Percentiles rank a stretch among this genome's conserved stretches.
phyloP scores from a whole-genome alignment of 2,329 filamentous ascomycete species.

The Neofusicoccum parvum region DNA sequence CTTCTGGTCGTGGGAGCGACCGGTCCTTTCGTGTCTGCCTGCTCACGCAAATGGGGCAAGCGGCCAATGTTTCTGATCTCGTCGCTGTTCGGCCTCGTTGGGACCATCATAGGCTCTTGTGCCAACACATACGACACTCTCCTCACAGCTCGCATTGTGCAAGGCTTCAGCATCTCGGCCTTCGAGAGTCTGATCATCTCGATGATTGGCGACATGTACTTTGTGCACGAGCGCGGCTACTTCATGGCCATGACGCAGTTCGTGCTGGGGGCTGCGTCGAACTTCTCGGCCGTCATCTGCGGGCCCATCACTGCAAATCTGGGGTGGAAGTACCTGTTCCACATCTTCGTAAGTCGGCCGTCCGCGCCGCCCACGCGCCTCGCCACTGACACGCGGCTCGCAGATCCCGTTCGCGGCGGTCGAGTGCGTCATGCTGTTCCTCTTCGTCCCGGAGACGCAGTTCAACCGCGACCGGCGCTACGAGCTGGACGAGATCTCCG shows the following conservation, averaged over 20 bases:
- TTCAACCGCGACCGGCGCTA: conserved; percentile 45
- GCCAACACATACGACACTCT: conserved; percentile 53
- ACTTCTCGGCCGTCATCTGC: conserved; percentile 2
- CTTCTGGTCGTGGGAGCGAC: conserved; percentile 37
- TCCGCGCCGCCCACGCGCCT: conserved; percentile 37
- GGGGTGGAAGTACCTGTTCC: conserved; percentile 56
- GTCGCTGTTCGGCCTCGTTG: conserved; percentile 24
- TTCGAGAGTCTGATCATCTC: conserved; percentile 37
- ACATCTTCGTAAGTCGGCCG: conserved; percentile 46
- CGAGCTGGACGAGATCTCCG: conserved; percentile 17
- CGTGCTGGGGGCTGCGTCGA: conserved; percentile 33
- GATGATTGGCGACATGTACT: conserved; percentile 53
- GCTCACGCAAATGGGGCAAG: conserved; percentile 50
- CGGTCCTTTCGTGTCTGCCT: conserved; percentile 34
- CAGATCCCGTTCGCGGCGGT: conserved; percentile 38
- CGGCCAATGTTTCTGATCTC: conserved; percentile 51
- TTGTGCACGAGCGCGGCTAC: conserved; percentile 50
- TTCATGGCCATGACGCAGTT: conserved; percentile 51
- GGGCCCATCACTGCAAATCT: conserved; percentile 1
- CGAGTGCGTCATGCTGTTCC: conserved; percentile 47
- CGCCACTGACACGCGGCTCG: conserved; percentile 42
- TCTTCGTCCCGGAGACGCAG: conserved; percentile 56
- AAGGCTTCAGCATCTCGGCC: conserved; percentile 43
- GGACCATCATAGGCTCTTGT: conserved; percentile 38
- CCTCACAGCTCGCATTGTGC: conserved; percentile 46